Base-by-base conservation (phyloP, 345 rosid species). In the Hirschfeldia incana region DNA sequence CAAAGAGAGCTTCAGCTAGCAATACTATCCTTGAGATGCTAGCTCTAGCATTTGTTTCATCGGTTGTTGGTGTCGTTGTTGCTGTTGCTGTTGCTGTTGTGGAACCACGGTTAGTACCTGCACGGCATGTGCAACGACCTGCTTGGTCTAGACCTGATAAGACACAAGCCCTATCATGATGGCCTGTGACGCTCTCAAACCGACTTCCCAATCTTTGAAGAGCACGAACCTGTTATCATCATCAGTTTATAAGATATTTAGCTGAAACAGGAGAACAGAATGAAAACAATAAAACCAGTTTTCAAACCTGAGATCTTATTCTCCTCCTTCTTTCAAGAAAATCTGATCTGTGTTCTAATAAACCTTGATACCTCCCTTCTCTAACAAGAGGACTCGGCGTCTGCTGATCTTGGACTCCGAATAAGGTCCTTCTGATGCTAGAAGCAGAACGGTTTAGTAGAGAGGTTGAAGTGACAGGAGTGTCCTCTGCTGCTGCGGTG, bases 1-100 rank as follows among this genome's bases (percentile, higher is more conserved):
- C 99, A 83, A 95, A 95, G 16, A 95, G 82, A 75, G 98, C 99
- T 88, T 95, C 99, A 53, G 98, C 99, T 82, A 95, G 78, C 96
- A 95, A 91, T 60, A 95, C 98, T 70, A 95, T 91, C 84, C 98
- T 90, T 53, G 99, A 95, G 84, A 95, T 89, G 88, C 99, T 93
- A 75, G 98, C 96, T 81, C 99, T 87, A 65, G 97, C 89, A 81
- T 85, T 86, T 8, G 87, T 84, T 76, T 92, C 94, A 69, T 90
- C 88, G 13, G 86, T 87, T 71, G 88, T 87, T 69, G 88, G 21
- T 69, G 88, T 12, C 6, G 65, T 59, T 12, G 71, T 44, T 59
- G 80, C n/a, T n/a, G n/a, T n/a, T n/a, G n/a, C n/a, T n/a, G n/a
- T n/a, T n/a, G n/a, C n/a, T n/a, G n/a, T 12, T 57, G 80, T 46